phyloP scores from a whole-genome alignment of 108 stramenopile genomes.

The Mediolabrus comicus region DNA sequence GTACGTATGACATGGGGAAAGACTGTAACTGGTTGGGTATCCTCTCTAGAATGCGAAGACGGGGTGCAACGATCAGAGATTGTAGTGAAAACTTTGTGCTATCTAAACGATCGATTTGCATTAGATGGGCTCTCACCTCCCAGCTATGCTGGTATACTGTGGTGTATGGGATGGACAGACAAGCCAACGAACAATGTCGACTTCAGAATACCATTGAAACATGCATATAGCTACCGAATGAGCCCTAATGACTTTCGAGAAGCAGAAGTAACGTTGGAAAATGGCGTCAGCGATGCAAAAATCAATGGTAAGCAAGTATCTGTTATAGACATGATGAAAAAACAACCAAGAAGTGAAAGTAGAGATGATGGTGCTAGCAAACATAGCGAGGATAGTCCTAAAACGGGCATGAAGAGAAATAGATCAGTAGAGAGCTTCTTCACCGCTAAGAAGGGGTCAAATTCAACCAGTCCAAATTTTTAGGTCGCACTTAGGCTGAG shows the following conservation, averaged over 20 bases:
- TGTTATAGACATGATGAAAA: constrained; percentile 20
- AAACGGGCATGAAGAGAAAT: constrained; percentile 3
- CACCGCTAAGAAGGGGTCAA: not conserved
- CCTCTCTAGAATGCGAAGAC: not conserved
- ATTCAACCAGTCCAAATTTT: not conserved
- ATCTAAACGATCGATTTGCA: constrained; percentile 74
- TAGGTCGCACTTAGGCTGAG: too few relatives aligned
- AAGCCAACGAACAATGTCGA: constrained; percentile 40
- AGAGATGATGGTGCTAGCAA: not conserved
- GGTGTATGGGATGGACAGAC: constrained; percentile 79
- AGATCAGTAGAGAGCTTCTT: constrained; percentile 11
- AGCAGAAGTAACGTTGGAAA: constrained; percentile 27
- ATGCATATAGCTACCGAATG: constrained; percentile 41
- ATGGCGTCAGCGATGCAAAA: not conserved
- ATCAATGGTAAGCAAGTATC: not conserved
- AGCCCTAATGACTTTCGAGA: constrained; percentile 35
- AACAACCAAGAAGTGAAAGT: not conserved
- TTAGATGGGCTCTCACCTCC: constrained; percentile 79
- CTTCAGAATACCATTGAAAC: constrained; percentile 37
- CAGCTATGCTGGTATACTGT: constrained; percentile 67
- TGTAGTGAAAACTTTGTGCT: constrained; percentile 38
- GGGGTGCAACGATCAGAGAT: constrained; percentile 1
- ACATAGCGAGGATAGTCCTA: not conserved
- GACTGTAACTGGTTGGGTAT: constrained; percentile 59
- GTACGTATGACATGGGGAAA: constrained; percentile 86